Evolutionary conservation across 805 yeast genomes (phyloP), one percentile per base, ranked within the genome.

Genomic region (Candida koratica): DNA sequence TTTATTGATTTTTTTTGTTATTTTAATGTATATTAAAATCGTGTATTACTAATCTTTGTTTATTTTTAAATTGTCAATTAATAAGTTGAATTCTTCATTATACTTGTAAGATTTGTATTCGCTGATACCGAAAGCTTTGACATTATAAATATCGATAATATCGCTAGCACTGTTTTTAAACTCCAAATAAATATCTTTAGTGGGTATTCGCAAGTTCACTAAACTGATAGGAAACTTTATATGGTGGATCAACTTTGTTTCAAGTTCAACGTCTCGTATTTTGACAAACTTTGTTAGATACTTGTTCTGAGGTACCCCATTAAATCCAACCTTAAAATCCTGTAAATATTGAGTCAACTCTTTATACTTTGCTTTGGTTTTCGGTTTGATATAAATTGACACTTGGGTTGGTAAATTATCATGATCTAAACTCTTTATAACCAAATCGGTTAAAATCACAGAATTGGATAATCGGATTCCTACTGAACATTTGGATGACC

Each of bases 381-480:
- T 49, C 2, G 71, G 69, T 36, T 54, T 60, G 20, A 64, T 36
- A 40, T 53, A 62, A 10, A 64, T 34, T 2, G 64, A 49, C 0
- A 55, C 38, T 16, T 39, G 31, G 7, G 30, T 26, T 3, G 60
- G 63, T 17, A 39, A 13, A 32, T 29, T 5, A 15, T 36, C 47
- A 39, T 36, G 37, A 14, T 23, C 20, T 1, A 44, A 42, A n/a
- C 32, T 42, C 22, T 52, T 51, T 6, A 67, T 22, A 1, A 64
- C 38, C 5, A 67, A 15, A 42, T 67, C 70, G 4, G 69, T 63
- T 12, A 65, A 41, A 6, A 67, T 55, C 3, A 63, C 44, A 2
- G 65, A 44, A 19, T 47, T 46, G 24, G 56, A 52, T 24, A 67
- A 40, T 24, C 68, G 50, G 8, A 67, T 42, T 0, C 73, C 73